Evolutionary conservation across 495 filamentous ascomycete genomes (phyloP), one percentile per base, ranked within the genome.

Genomic region (Bryoglossum gracile): DNA sequence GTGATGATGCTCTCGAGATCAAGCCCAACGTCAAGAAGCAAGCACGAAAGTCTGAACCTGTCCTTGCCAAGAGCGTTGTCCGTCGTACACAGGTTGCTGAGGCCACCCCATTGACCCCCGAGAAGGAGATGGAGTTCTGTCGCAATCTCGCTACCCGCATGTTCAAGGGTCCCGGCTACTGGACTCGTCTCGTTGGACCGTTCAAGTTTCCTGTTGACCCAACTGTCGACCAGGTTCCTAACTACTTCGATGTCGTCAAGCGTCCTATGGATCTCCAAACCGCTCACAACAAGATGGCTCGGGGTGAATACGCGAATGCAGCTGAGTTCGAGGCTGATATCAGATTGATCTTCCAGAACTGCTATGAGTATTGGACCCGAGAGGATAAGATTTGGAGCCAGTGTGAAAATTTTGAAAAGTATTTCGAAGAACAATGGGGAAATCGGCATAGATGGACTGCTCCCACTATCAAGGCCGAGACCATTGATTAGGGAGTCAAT

Each of bases 251-350:
- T 60, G 69, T 98, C 53, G 84, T 98, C 67, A 96, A 94, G 71
- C 85, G 89, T 57, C 92, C 92, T 1, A 98, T 97, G 90, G 94
- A 97, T 59, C 71, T 98, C 17, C 66, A 71, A 2, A 95, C 87
- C 11, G 82, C 94, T 57, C 67, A 75, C 43, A 66, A 69, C 28
- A 95, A 94, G 66, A 73, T 95, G 30, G 78, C 78, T 48, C 72
- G 75, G 3, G 87, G 86, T 17, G 80, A 90, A 47, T 97, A 97
- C 57, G 77, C 82, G 55, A 87, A 74, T 40, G 75, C 81, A 3
- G 86, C 86, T 62, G 92, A 97, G 30, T 87, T 98, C 55, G 84
- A 94, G 55, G 68, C 68, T 32, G 91, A 98, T 62, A 76, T 94
- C 40, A 76, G 78, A 17, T 74, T 87, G 39, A 91, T 98, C 49